phyloP scores from a whole-genome alignment of 768 basidiomycete genomes.

The Neoboletus magnificus region DNA sequence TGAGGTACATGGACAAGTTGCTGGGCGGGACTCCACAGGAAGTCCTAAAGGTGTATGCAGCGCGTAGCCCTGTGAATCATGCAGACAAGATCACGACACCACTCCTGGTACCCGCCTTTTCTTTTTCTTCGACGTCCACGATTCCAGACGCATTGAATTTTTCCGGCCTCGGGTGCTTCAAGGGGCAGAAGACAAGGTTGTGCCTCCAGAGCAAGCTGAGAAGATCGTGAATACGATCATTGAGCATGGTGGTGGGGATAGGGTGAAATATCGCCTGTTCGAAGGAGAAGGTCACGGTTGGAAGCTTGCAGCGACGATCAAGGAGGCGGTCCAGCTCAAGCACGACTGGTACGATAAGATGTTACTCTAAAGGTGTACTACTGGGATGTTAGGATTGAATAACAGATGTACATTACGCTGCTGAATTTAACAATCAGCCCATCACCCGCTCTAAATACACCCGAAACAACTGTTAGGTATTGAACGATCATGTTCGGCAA shows the following conservation, averaged over 20 bases:
- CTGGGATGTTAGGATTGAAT: background rate
- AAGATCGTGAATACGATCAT: constrained; percentile 29
- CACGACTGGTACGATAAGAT: constrained; percentile 34
- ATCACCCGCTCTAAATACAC: no score
- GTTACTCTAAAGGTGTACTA: constrained; percentile 2
- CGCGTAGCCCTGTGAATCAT: constrained; percentile 60
- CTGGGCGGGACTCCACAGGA: constrained; percentile 56
- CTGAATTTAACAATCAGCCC: no score
- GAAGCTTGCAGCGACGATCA: constrained; percentile 35
- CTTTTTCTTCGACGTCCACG: background rate
- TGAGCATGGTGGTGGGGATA: constrained; percentile 16
- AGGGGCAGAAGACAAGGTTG: constrained; percentile 59
- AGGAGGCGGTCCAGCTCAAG: constrained; percentile 33
- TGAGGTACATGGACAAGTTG: constrained; percentile 54
- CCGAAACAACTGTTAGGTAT: no score
- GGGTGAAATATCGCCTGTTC: constrained; percentile 39
- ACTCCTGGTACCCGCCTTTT: constrained; percentile 50
- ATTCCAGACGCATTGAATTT: constrained; percentile 2
- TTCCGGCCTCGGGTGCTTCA: constrained; percentile 57
- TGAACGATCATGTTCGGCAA: no score
- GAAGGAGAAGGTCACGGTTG: constrained; percentile 47
- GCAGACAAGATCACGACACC: constrained; percentile 61
- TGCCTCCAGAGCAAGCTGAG: constrained; percentile 61
- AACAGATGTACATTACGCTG: no score
- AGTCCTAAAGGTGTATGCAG: constrained; percentile 54